A percentile compares a stretch with the other conserved stretches of the same genome.
Conservation (phyloP, 1,284 basidiomycete genomes). For the Tilletia indica region DNA sequence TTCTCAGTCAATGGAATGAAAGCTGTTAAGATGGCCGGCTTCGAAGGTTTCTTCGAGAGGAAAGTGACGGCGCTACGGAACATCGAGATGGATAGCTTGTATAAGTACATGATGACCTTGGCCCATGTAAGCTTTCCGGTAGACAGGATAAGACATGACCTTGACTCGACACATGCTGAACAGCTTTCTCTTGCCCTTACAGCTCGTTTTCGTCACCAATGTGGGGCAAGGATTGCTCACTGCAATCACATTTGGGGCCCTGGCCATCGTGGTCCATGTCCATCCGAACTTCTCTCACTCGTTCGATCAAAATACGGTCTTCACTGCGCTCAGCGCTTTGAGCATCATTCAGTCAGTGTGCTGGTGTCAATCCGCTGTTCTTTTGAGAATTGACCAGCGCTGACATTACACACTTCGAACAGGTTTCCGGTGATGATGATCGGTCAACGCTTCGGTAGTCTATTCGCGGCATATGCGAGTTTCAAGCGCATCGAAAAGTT, state of each 20-base stretch:
- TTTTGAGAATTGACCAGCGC: no score
- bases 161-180: no score
- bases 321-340: constrained; percentile 44
- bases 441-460: constrained; percentile 40
- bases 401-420: no score
- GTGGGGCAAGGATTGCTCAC: constrained; percentile 29
- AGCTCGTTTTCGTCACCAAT: constrained; percentile 27
- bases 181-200: no score
- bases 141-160: no score
- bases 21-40: constrained; percentile 48
- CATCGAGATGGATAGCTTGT: constrained; percentile 29
- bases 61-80: constrained; percentile 34
- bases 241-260: constrained; percentile 31
- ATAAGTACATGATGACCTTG: neutral
- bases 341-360: constrained; percentile 25
- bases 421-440: constrained; percentile 36
- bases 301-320: constrained; percentile 39
- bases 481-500: constrained; percentile 42
- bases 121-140: neutral
- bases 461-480: constrained; percentile 41
- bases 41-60: constrained; percentile 35
- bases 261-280: constrained; percentile 33
- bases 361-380: no score
- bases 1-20: constrained; percentile 36
- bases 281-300: constrained; percentile 26